Percentiles rank a stretch among this genome's conserved stretches.
Evolutionary conservation across 1,284 basidiomycete species (phyloP).

Genomic region (Heliocybe sulcata): DNA sequence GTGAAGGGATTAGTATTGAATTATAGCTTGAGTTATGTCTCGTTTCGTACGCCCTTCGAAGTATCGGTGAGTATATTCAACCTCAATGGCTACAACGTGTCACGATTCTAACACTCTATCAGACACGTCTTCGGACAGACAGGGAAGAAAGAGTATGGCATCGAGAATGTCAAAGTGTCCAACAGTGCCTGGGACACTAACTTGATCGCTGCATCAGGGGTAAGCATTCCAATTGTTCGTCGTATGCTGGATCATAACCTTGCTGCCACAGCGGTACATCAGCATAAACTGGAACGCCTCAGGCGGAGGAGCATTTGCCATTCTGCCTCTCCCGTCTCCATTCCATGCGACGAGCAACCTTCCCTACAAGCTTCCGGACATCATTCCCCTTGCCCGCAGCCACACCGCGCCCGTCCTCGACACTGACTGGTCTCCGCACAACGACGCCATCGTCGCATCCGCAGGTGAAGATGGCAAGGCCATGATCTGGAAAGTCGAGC

Average conservation of each 20-base stretch:
- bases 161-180: conserved; percentile 90
- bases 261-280: conserved; percentile 60
- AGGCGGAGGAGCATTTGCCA: conserved; percentile 92
- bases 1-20: background rate
- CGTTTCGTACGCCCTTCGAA: conserved; percentile 54
- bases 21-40: conserved; percentile 26
- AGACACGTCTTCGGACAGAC: conserved; percentile 89
- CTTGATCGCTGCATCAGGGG: conserved; percentile 80
- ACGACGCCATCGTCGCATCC: conserved; percentile 86
- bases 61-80: conserved; percentile 33
- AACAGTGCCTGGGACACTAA: conserved; percentile 97
- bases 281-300: conserved; percentile 94
- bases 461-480: conserved; percentile 92
- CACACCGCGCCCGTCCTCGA: conserved; percentile 87
- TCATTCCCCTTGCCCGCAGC: conserved; percentile 86
- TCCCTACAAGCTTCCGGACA: conserved; percentile 84
- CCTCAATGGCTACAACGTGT: background rate
- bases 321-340: conserved; percentile 81
- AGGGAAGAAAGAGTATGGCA: conserved; percentile 75
- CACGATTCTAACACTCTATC: conserved; percentile 3
- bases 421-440: conserved; percentile 95
- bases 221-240: conserved; percentile 27
- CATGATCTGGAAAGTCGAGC: conserved; percentile 83
- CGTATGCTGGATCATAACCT: conserved; percentile 1
- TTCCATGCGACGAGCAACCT: conserved; percentile 50